These are phyloP conservation scores for Globisporangium emineosum DNA, from an alignment of 352 stramenopile species.

Conservation along the genomic window DNA sequence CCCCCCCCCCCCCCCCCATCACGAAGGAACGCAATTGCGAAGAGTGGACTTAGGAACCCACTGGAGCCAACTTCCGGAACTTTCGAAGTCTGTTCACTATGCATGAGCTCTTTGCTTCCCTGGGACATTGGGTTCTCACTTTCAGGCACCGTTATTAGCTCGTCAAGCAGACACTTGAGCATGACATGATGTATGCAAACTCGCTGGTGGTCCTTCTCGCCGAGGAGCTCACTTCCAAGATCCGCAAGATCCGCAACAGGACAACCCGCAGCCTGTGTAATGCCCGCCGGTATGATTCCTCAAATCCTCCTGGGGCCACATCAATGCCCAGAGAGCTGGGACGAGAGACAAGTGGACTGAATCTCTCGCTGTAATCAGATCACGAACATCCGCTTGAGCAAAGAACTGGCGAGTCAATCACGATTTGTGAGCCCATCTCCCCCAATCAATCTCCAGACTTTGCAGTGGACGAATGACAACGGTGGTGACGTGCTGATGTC, in stretches of 20 bases:
- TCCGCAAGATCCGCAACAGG: background rate
- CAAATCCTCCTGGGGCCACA: background rate
- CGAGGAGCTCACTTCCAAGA: background rate
- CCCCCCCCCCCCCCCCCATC: too few relatives aligned
- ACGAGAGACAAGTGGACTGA: background rate
- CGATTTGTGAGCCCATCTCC: background rate
- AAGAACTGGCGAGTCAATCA: background rate
- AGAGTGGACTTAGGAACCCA: too few relatives aligned
- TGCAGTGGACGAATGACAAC: background rate
- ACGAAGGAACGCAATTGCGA: too few relatives aligned
- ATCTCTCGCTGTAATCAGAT: slow-evolving; percentile 1
- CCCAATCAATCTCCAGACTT: background rate
- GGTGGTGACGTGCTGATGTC: background rate
- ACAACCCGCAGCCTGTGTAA: background rate
- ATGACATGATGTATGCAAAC: too few relatives aligned
- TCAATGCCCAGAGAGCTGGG: background rate
- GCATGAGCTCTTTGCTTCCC: too few relatives aligned
- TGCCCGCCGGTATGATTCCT: background rate
- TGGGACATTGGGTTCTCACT: background rate
- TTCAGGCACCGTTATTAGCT: background rate
- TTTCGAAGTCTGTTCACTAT: too few relatives aligned
- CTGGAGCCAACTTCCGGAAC: too few relatives aligned
- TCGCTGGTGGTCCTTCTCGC: background rate
- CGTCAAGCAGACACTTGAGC: background rate
- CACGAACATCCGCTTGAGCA: background rate